Percentiles rank a stretch among this genome's conserved stretches.
These are phyloP conservation scores for Pseudogymnoascus sp. DNA, from an alignment of 2,329 filamentous ascomycete genomes.

Conservation along the genomic window DNA sequence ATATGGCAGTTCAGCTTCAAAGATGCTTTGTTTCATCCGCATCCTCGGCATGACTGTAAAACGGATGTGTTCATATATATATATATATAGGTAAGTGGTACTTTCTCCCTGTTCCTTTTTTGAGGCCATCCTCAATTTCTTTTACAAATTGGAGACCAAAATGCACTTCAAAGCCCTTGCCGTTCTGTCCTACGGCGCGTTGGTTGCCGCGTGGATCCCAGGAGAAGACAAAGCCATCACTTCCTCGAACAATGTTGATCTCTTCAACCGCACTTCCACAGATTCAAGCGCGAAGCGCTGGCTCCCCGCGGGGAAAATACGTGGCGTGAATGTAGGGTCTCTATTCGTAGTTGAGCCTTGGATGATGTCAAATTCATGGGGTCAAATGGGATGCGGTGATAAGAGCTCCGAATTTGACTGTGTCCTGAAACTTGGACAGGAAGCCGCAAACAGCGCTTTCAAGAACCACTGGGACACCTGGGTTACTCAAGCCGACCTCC, in stretches of 20 bases:
- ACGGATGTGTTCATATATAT: not conserved
- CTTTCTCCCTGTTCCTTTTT: not conserved
- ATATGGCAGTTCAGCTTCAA: not conserved
- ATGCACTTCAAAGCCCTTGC: not conserved
- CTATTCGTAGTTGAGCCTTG: constrained; percentile 42
- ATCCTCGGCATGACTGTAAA: not conserved
- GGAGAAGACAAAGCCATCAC: constrained; percentile 14
- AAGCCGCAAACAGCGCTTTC: constrained; percentile 35
- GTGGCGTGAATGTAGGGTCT: constrained; percentile 41
- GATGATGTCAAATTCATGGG: constrained; percentile 35
- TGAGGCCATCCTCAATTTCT: not conserved
- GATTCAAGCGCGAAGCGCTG: constrained; percentile 13
- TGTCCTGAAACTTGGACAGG: constrained; percentile 36
- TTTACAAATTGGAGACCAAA: not conserved
- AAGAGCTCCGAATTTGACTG: constrained; percentile 40
- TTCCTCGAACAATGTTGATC: constrained; percentile 10
- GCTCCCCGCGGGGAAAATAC: constrained; percentile 31
- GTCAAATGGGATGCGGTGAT: constrained; percentile 35
- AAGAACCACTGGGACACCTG: constrained; percentile 39
- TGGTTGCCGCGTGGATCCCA: constrained; percentile 15
- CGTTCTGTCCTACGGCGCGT: not conserved
- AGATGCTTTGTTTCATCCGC: not conserved
- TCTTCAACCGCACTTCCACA: constrained; percentile 11
- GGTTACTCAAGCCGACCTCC: constrained; percentile 38
- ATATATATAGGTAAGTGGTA: not conserved